Evolutionary conservation across 495 filamentous ascomycete species (phyloP).

Genomic region (Bathelium albidoporum): DNA sequence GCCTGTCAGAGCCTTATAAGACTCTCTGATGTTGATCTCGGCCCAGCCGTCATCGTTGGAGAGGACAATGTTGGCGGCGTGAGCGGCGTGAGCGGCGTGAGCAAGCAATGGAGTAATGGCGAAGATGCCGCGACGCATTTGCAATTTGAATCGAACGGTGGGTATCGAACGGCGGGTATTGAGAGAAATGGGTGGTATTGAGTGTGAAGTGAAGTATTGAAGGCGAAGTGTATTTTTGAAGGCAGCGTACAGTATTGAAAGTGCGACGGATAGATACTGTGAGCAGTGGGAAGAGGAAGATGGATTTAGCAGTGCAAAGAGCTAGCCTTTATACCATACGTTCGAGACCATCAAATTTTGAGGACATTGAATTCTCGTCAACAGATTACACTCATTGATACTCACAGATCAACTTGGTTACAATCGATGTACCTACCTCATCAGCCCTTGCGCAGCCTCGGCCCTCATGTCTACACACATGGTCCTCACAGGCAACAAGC

Average conservation of each 20-base stretch:
- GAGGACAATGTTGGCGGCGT: conserved; percentile 47
- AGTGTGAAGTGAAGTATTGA: too few relatives aligned
- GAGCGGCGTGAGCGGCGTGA: too few relatives aligned
- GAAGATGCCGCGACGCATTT: too few relatives aligned
- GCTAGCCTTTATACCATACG: too few relatives aligned
- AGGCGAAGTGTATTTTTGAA: too few relatives aligned
- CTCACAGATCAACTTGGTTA: not conserved
- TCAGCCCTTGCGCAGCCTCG: not conserved
- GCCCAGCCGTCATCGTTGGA: conserved; percentile 68
- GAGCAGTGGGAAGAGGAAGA: too few relatives aligned
- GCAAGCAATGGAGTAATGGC: conserved; percentile 25
- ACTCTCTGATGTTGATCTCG: conserved; percentile 49
- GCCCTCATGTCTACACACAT: not conserved
- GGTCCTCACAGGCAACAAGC: too few relatives aligned
- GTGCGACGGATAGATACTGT: too few relatives aligned
- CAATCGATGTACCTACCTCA: not conserved
- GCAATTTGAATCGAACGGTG: not conserved
- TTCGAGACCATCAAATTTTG: too few relatives aligned
- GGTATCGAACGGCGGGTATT: too few relatives aligned
- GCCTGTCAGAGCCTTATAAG: conserved; percentile 41
- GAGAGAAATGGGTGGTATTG: not conserved
- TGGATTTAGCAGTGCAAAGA: too few relatives aligned
- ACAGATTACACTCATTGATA: not conserved
- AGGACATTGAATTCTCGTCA: not conserved
- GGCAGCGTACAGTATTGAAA: too few relatives aligned